Evolutionary conservation across 805 yeast species (phyloP).

Genomic region (Wickerhamiella brachini): DNA sequence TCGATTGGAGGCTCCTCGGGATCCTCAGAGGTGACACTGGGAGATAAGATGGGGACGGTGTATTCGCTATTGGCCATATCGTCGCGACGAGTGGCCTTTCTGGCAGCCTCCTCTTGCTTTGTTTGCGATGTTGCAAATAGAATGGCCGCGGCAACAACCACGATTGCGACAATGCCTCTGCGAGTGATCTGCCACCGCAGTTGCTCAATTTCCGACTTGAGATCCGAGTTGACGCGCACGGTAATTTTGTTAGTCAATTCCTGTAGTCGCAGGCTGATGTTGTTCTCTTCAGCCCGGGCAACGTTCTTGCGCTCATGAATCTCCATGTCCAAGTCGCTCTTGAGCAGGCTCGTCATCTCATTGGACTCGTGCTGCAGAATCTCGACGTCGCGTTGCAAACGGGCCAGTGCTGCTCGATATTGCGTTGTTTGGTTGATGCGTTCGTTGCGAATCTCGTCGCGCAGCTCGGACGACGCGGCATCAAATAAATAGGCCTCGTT

Average conservation of each 20-base stretch:
- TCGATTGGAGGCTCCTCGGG: constrained; percentile 25
- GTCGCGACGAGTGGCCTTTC: not conserved
- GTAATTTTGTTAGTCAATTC: constrained; percentile 75
- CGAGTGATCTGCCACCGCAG: constrained; percentile 89
- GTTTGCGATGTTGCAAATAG: constrained; percentile 20
- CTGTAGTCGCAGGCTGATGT: constrained; percentile 55
- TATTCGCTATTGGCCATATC: constrained; percentile 14
- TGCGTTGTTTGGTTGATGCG: constrained; percentile 59
- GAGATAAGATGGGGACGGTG: constrained; percentile 18
- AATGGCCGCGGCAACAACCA: constrained; percentile 47
- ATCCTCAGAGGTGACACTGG: constrained; percentile 22
- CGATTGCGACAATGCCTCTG: constrained; percentile 67
- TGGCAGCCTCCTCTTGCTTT: not conserved
- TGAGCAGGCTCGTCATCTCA: constrained; percentile 43
- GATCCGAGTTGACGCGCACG: constrained; percentile 65
- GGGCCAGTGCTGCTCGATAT: constrained; percentile 49
- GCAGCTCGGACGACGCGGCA: constrained; percentile 79
- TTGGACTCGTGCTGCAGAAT: constrained; percentile 65
- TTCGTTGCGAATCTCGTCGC: constrained; percentile 61
- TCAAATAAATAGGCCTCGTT: constrained; percentile 81
- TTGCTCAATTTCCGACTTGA: constrained; percentile 75
- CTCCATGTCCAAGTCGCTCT: constrained; percentile 70
- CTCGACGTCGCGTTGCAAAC: constrained; percentile 58
- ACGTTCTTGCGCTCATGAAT: constrained; percentile 77
- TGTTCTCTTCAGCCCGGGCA: constrained; percentile 60